phyloP scores from a whole-genome alignment of 371 early-diverging fungal genomes.

The Apophysomyces trapeziformis region DNA sequence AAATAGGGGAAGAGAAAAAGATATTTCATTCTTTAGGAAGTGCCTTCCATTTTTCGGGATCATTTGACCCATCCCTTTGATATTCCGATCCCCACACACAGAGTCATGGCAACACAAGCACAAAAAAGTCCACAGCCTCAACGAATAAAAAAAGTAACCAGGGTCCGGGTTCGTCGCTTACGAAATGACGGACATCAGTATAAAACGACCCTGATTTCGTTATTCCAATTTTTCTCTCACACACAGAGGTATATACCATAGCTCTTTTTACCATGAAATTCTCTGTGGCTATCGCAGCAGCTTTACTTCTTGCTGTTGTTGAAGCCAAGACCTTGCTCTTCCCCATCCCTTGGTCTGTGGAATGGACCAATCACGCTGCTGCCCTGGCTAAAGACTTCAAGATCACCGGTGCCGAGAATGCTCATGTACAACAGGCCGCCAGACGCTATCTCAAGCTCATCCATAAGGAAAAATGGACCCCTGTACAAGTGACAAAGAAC shows the following conservation, averaged over 20 bases:
- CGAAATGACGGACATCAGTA: too few relatives aligned
- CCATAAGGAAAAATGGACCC: conserved; percentile 43
- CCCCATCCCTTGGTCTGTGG: conserved; percentile 42
- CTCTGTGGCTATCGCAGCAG: conserved; percentile 26
- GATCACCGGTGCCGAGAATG: conserved; percentile 29
- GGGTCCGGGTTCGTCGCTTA: too few relatives aligned
- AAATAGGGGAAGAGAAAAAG: too few relatives aligned
- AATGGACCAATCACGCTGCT: conserved; percentile 39
- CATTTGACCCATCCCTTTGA: not conserved
- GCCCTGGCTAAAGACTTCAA: conserved; percentile 27
- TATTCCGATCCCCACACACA: not conserved
- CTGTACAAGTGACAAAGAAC: conserved; percentile 31
- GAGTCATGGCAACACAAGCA: too few relatives aligned
- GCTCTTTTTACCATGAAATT: conserved; percentile 32
- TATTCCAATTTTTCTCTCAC: too few relatives aligned
- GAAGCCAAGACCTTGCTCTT: conserved; percentile 45
- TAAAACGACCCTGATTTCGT: too few relatives aligned
- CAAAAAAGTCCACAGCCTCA: not conserved
- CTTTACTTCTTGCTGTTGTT: conserved; percentile 25
- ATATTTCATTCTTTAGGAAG: not conserved
- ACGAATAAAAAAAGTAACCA: too few relatives aligned
- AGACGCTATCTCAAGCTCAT: conserved; percentile 43
- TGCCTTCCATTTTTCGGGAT: conserved; percentile 5
- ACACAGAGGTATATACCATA: too few relatives aligned
- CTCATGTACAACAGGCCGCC: conserved; percentile 40